Conservation (phyloP, 306 rosid species). For the Begonia masoniana region DNA sequence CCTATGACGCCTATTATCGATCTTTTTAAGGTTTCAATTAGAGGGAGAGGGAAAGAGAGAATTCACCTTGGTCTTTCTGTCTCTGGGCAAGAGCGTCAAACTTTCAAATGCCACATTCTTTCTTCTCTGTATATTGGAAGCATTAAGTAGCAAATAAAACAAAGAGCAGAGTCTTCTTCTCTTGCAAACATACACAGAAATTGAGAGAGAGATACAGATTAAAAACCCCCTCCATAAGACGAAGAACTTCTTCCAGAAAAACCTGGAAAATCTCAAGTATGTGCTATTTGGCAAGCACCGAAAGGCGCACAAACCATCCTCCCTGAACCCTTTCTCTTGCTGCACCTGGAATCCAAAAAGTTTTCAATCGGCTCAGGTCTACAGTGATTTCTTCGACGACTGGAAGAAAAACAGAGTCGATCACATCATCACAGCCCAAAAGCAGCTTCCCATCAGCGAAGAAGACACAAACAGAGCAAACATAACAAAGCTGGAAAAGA, state of each 20-base stretch:
- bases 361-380: slow-evolving; percentile 16
- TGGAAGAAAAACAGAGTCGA: not conserved
- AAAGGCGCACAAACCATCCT: slow-evolving; percentile 34
- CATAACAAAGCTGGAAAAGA: too few species aligned
- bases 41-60: slow-evolving; percentile 20
- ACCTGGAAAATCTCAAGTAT: slow-evolving; percentile 34
- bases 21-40: slow-evolving; percentile 16
- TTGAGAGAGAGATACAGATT: too few species aligned
- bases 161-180: slow-evolving; percentile 4
- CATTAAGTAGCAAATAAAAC: slow-evolving; percentile 19
- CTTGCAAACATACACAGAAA: slow-evolving; percentile 10
- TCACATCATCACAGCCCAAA: slow-evolving; percentile 6
- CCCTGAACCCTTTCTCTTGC: slow-evolving; percentile 38
- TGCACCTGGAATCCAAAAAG: slow-evolving; percentile 22
- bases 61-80: too few species aligned
- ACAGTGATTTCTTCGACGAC: slow-evolving; percentile 45
- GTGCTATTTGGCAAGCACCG: slow-evolving; percentile 34
- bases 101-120: slow-evolving; percentile 16
- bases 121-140: slow-evolving; percentile 19
- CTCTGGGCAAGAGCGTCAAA: slow-evolving; percentile 18
- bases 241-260: slow-evolving; percentile 29
- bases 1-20: not conserved
- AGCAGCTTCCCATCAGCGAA: slow-evolving; percentile 27
- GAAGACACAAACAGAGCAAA: not conserved
- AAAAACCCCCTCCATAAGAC: slow-evolving; percentile 43